Evolutionary conservation across 495 filamentous ascomycete genomes (phyloP), one percentile per base, ranked within the genome.

Genomic region (Aspergillus asperescens): DNA sequence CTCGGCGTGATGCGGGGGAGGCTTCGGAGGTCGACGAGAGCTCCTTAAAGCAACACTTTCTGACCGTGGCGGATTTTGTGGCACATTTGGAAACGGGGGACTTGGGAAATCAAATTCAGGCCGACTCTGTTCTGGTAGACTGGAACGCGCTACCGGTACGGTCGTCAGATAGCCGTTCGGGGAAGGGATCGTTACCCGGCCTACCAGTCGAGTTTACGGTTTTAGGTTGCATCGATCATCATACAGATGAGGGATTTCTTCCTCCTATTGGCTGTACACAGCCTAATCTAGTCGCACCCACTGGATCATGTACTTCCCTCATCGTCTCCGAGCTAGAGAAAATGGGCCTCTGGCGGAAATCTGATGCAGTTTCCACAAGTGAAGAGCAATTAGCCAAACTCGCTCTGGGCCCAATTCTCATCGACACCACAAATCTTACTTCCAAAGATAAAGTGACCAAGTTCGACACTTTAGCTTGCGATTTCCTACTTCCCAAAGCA

Each of bases 191-290:
- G 0, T 27, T 76, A 3, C 50, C 55, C 20, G 66, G 64, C 2
- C 62, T 76, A 7, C 29, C 59, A 12, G 71, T 83, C 43, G 68
- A 64, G 35, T 72, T 64, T 22, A 62, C 71, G 5, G 76, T 92
- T 0, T 61, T 78, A 6, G 93, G 86, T n/a, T 88, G 87, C 50
- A 84, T 98, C 38, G 93, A 98, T 65, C 93, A 98, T 67, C 94
- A 97, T 63, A 82, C 80, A 0, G 89, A 98, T 58, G 93, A 98
- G 61, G 57, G 71, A 28, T 73, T 70, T 18, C 72, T 94, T 0
- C 78, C 84, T 0, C 32, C 53, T 9, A 23, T 39, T 39, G 4
- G 40, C 59, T 7, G 52, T 55, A 18, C 47, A 34, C 39, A 66
- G 5, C 84, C 86, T 3, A 72, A 85, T 8, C 69, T 91, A 0